Evolutionary conservation across 139 green algal genomes (phyloP).

Genomic region (Closterium sp.): DNA sequence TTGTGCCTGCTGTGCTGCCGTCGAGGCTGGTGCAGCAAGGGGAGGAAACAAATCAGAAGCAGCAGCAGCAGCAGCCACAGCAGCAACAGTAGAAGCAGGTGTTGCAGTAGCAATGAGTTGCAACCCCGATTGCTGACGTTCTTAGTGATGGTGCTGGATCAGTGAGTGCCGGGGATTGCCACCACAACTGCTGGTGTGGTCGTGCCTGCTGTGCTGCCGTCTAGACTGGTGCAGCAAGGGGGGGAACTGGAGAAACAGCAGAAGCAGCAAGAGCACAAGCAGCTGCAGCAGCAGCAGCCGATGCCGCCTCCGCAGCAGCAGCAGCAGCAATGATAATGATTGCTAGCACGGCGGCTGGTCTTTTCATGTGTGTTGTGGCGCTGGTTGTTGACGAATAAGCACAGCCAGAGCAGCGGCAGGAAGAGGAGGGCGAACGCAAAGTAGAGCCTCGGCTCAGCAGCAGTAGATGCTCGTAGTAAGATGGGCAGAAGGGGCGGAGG

Average conservation of each 20-base stretch:
- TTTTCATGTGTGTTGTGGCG: too few relatives aligned
- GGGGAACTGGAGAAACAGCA: background rate
- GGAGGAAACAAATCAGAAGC: background rate
- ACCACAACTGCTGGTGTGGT: background rate
- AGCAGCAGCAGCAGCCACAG: background rate
- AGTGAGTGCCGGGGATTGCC: constrained; percentile 15
- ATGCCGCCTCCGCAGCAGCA: background rate
- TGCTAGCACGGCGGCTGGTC: too few relatives aligned
- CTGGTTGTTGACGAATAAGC: too few relatives aligned
- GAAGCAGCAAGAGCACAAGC: background rate
- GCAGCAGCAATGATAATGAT: background rate
- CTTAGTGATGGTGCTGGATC: constrained; percentile 44
- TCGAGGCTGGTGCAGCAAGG: background rate
- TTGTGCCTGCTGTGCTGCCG: background rate
- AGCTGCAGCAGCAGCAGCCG: background rate
- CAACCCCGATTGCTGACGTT: too few relatives aligned
- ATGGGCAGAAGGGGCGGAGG: too few relatives aligned
- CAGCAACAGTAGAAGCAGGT: background rate
- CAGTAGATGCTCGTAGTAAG: too few relatives aligned
- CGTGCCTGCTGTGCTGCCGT: background rate
- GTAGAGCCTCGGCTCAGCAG: too few relatives aligned
- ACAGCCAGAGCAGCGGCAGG: too few relatives aligned
- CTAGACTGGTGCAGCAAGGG: background rate
- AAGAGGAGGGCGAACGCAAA: too few relatives aligned
- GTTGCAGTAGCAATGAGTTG: constrained; percentile 29